phyloP scores from a whole-genome alignment of 2,329 filamentous ascomycete genomes.

The Stylonectria norvegica region DNA sequence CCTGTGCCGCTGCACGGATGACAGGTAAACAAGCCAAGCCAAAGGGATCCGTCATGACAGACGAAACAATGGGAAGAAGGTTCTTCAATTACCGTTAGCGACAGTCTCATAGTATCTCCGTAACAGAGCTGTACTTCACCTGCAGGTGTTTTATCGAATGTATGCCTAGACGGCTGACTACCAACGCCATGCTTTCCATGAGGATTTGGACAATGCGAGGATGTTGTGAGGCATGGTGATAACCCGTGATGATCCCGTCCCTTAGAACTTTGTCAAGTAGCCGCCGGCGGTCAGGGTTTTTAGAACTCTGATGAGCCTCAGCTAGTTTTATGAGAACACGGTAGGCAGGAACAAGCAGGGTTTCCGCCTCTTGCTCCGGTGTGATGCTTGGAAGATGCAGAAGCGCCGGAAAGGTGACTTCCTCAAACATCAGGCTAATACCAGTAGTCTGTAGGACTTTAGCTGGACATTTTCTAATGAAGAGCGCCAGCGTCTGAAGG shows the following conservation, averaged over 20 bases:
- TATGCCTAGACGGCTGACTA: constrained; percentile 58
- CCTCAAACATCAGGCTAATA: constrained; percentile 64
- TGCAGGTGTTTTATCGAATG: constrained; percentile 65
- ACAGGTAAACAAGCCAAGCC: constrained; percentile 51
- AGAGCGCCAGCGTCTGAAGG: constrained; percentile 49
- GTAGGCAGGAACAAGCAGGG: constrained; percentile 63
- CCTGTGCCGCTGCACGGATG: constrained; percentile 49
- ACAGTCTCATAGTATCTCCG: background rate
- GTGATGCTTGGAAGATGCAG: constrained; percentile 74
- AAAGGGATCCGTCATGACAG: constrained; percentile 67
- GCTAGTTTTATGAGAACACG: constrained; percentile 60
- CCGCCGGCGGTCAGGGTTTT: constrained; percentile 26
- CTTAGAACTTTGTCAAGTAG: constrained; percentile 55
- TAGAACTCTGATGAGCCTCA: constrained; percentile 22
- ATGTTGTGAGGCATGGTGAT: constrained; percentile 58
- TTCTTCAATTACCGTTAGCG: constrained; percentile 41
- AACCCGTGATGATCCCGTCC: constrained; percentile 53
- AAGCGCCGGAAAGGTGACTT: constrained; percentile 68
- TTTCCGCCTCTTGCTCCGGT: constrained; percentile 64
- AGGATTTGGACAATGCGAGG: constrained; percentile 55
- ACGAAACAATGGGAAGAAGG: constrained; percentile 63
- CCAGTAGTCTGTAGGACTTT: constrained; percentile 59
- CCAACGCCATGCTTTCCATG: constrained; percentile 43
- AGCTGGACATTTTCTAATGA: constrained; percentile 54
- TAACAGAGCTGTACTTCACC: constrained; percentile 34